Percentiles rank a stretch among this genome's conserved stretches.
These are phyloP conservation scores for Hypoxylon fragiforme DNA, from an alignment of 495 filamentous ascomycete genomes.

Conservation along the genomic window DNA sequence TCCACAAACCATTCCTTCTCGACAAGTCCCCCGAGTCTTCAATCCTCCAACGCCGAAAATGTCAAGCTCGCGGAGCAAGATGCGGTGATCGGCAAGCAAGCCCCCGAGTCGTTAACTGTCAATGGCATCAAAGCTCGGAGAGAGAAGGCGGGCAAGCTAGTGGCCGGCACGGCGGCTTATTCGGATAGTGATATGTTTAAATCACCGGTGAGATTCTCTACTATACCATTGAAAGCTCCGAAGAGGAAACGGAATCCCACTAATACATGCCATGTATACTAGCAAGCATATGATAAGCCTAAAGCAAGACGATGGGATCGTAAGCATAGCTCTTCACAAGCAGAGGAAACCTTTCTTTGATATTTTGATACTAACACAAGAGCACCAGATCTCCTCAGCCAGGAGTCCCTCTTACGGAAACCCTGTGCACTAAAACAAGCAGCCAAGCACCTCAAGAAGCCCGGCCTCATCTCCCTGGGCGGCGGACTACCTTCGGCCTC, in stretches of 20 bases:
- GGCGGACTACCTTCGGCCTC: slow-evolving; percentile 87
- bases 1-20: neutral
- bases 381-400: slow-evolving; percentile 51
- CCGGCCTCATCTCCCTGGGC: slow-evolving; percentile 82
- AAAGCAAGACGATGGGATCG: slow-evolving; percentile 84
- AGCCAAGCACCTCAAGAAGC: slow-evolving; percentile 68
- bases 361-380: slow-evolving; percentile 15
- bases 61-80: slow-evolving; percentile 13
- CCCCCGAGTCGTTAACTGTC: slow-evolving; percentile 67
- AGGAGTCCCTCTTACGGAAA: slow-evolving; percentile 59
- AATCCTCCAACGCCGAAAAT: slow-evolving; percentile 7
- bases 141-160: slow-evolving; percentile 65
- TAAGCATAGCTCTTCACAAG: slow-evolving; percentile 50
- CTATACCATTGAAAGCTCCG: neutral
- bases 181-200: slow-evolving; percentile 86
- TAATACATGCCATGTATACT: slow-evolving; percentile 1
- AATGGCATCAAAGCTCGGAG: slow-evolving; percentile 70
- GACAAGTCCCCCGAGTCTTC: neutral
- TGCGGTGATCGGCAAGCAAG: slow-evolving; percentile 30
- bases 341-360: neutral
- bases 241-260: neutral
- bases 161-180: slow-evolving; percentile 74
- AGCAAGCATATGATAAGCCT: slow-evolving; percentile 63
- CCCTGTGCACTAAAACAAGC: slow-evolving; percentile 76
- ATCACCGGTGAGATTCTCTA: slow-evolving; percentile 54